Conservation (phyloP, 495 filamentous ascomycete species). For the Hypoxylon lienhwacheense region DNA sequence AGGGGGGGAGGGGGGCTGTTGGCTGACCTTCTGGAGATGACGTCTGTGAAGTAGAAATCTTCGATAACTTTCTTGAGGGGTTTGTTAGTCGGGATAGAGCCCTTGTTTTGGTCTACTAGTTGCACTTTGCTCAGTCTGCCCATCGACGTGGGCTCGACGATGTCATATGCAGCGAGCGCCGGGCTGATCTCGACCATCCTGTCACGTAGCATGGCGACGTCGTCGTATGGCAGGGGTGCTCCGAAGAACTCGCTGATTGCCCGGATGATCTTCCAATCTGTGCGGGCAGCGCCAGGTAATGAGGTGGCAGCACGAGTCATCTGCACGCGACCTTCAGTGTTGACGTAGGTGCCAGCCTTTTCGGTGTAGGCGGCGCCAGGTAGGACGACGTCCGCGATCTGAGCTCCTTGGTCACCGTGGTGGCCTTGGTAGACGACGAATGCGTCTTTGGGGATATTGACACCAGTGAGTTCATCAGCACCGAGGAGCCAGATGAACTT, state of each 20-base stretch:
- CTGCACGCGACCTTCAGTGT: conserved; percentile 95
- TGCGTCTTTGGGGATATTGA: conserved; percentile 86
- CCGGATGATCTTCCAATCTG: conserved; percentile 98
- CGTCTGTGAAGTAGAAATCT: conserved; percentile 97
- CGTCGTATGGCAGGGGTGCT: conserved; percentile 84
- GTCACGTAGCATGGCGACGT: conserved; percentile 80
- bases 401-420: conserved; percentile 90
- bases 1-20: too few species aligned
- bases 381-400: conserved; percentile 90
- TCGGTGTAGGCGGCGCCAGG: conserved; percentile 95
- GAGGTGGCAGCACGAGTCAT: conserved; percentile 85
- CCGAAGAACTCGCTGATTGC: conserved; percentile 90
- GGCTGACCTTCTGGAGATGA: conserved; percentile 87
- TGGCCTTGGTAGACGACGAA: conserved; percentile 98
- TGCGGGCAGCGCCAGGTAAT: conserved; percentile 82
- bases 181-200: conserved; percentile 96
- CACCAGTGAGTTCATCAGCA: conserved; percentile 80
- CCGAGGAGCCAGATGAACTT: conserved; percentile 98
- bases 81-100: conserved; percentile 62
- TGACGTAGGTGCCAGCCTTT: conserved; percentile 95
- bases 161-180: conserved; percentile 82
- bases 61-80: conserved; percentile 82
- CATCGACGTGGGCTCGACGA: conserved; percentile 77
- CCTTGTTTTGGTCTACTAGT: conserved; percentile 94
- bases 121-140: conserved; percentile 81